Evolutionary conservation across 176 grass and related monocot species (phyloP), one percentile per base, ranked within the genome.

Genomic region (Poa annua): DNA sequence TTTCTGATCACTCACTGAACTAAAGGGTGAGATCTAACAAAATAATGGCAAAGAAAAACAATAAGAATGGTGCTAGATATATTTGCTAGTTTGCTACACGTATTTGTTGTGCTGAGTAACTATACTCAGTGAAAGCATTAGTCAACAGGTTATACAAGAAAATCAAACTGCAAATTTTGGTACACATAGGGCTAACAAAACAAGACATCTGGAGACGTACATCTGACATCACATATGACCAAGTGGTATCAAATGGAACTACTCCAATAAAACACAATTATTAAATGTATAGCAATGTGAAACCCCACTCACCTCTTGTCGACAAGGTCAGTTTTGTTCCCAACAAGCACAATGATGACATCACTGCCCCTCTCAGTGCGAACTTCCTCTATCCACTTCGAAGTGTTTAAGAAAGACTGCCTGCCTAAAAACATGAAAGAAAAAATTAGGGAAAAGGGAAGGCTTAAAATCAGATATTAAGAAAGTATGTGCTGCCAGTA

Each of bases 351-450:
- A 88, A 98, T 95, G 62, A 98, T 98, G 75, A 98, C 92, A 88
- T 98, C 96, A 85, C 96, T 98, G 67, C 96, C 92, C 68, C 92
- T 92, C 86, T 98, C 96, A 59, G 96, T 95, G 77, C 90, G 92
- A 41, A 98, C 96, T 90, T 98, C 96, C 78, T 98, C 96, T 44
- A 98, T 98, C 96, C 96, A 98, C 83, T 98, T 98, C 48, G 92
- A 98, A 80, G 96, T 98, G 88, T 98, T 98, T 22, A 98, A 89
- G 90, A 98, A 98, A 72, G 96, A 95, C 63, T 98, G 92, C 55
- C 92, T 85, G 82, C 96, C 96, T 98, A 83, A 75, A 16, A 83
- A 11, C 72, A 75, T 56, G 34, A 44, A 87, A 24, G 54, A 25
- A 49, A 82, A 42, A 77, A 11, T 42, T 47, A 71, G 81, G 70